phyloP scores from a whole-genome alignment of 75 land plant genomes.

The Selaginella moellendorffii region DNA sequence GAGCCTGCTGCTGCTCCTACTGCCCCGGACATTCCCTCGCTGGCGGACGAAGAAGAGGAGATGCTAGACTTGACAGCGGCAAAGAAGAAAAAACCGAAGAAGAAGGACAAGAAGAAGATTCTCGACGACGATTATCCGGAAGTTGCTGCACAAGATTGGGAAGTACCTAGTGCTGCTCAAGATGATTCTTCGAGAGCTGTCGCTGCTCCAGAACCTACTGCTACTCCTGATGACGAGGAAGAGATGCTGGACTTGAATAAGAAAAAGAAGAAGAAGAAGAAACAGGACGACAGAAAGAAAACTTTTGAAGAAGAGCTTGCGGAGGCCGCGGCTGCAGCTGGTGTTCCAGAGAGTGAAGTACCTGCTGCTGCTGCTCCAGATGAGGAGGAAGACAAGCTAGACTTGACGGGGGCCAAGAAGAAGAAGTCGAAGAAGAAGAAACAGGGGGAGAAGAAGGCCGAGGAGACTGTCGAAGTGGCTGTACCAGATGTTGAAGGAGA shows the following conservation, averaged over 20 bases:
- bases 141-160: constrained; percentile 33
- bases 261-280: constrained; percentile 59
- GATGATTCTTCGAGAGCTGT: constrained; percentile 17
- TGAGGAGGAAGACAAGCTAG: constrained; percentile 31
- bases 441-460: constrained; percentile 70
- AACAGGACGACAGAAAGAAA: constrained; percentile 54
- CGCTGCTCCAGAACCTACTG: constrained; percentile 18
- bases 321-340: constrained; percentile 21
- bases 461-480: constrained; percentile 28
- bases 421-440: constrained; percentile 97
- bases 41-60: too few relatives aligned
- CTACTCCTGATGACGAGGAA: neutral
- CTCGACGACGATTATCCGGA: too few relatives aligned
- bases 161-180: constrained; percentile 18
- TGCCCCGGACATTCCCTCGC: too few relatives aligned
- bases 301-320: constrained; percentile 14
- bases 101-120: too few relatives aligned
- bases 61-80: too few relatives aligned
- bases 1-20: constrained; percentile 17
- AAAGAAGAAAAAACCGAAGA: too few relatives aligned
- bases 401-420: constrained; percentile 80
- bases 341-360: constrained; percentile 11
- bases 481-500: neutral
- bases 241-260: constrained; percentile 23
- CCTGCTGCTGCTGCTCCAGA: constrained; percentile 10